These are phyloP conservation scores for Penicillium sclerotiorum DNA, from an alignment of 2,329 filamentous ascomycete species.

Conservation along the genomic window DNA sequence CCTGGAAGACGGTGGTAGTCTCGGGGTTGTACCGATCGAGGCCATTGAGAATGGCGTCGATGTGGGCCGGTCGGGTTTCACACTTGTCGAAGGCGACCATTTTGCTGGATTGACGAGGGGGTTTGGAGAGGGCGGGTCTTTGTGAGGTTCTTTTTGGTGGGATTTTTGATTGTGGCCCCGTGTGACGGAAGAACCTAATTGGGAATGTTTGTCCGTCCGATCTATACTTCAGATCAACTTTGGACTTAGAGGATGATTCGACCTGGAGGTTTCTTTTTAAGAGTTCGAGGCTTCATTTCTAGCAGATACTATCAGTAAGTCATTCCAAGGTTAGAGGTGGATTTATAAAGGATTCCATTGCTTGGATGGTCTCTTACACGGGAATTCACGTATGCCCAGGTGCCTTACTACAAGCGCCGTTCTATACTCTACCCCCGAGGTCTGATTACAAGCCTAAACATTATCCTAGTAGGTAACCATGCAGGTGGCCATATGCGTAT, in stretches of 20 bases:
- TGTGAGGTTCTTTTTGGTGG: slow-evolving; percentile 30
- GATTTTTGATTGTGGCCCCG: slow-evolving; percentile 33
- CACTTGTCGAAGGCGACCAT: slow-evolving; percentile 74
- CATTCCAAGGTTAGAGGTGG: too few species aligned
- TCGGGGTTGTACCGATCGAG: slow-evolving; percentile 99
- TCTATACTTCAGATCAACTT: slow-evolving; percentile 9
- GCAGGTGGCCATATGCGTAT: too few species aligned
- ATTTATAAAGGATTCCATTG: too few species aligned
- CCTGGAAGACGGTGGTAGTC: slow-evolving; percentile 89
- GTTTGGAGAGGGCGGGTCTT: slow-evolving; percentile 26
- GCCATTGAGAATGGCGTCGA: slow-evolving; percentile 91
- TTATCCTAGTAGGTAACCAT: too few species aligned
- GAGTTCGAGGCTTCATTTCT: background rate
- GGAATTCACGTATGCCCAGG: too few species aligned
- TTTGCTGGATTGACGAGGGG: slow-evolving; percentile 21
- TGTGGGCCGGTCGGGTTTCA: slow-evolving; percentile 87
- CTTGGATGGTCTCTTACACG: too few species aligned
- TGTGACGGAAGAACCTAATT: slow-evolving; percentile 22
- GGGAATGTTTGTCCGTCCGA: slow-evolving; percentile 18
- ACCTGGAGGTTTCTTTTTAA: too few species aligned
- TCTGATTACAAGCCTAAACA: too few species aligned
- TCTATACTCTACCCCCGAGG: too few species aligned
- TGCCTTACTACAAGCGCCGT: too few species aligned
- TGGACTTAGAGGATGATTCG: too few species aligned
- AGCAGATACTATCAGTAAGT: background rate